Evolutionary conservation across 306 rosid species (phyloP), one percentile per base, ranked within the genome.

Genomic region (Casuarina equisetifolia): DNA sequence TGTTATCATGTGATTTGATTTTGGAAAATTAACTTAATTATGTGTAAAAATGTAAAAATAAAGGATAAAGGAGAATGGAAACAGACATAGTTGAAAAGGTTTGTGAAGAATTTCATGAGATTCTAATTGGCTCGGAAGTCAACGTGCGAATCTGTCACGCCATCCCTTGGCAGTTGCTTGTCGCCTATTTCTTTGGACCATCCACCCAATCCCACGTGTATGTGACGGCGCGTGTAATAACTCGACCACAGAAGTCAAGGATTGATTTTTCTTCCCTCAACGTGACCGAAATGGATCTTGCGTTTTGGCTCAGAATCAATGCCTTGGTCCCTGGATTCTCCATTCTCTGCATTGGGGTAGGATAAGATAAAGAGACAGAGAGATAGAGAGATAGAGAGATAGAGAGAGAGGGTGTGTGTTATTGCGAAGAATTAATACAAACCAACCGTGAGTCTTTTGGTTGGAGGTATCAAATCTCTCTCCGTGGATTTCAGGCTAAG

Each of bases 241-340:
- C 12, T 2, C 9, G 17, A 17, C 4, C 32, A 58, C 5, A 39
- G 2, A 42, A 67, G 71, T 67, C 71, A 42, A 17, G 42, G 6
- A 6, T 17, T 42, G 71, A 67, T 42, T 67, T 67, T 15, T 67
- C 71, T 67, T 48, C 71, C 32, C 32, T n/a, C 50, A 42, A 66
- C 42, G 50, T 42, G 35, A 67, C n/a, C 3, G 2, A 49, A 67
- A 67, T 42, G 50, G 35, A 67, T 67, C 36, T 67, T 16, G 0
- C 35, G 42, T 40, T 67, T 42, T 13, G 9, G 19, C 4, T 49
- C 50, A 42, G 71, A 67, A 17, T 42, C 50, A 66, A 40, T 66
- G 48, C 51, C 48, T 43, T 67, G 1, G 71, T 17, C 71, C 9
- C 20, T 16, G 51, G 17, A 42, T 67, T 42, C 50, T 50, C 9